phyloP scores from a whole-genome alignment of 139 green algal species.

The Bryopsis sp. region DNA sequence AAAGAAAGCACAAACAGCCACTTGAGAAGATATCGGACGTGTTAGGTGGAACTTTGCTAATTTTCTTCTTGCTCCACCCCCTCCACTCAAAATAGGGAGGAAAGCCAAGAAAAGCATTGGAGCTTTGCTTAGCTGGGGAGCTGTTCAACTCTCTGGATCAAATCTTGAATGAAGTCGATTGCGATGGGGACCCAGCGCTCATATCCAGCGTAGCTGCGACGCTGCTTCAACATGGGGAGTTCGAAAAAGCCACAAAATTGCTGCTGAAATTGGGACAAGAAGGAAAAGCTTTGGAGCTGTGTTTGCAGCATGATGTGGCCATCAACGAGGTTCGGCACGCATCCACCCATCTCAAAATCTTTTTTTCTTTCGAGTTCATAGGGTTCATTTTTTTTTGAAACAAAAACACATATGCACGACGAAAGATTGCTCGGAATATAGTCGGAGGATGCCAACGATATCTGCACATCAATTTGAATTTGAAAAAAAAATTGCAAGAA shows the following conservation, averaged over 20 bases:
- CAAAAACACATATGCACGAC: too few relatives aligned
- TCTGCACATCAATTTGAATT: too few relatives aligned
- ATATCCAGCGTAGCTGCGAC: conserved; percentile 15
- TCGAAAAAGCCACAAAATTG: conserved; percentile 47
- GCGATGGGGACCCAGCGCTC: conserved; percentile 21
- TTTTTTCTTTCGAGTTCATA: too few relatives aligned
- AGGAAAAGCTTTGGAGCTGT: conserved; percentile 50
- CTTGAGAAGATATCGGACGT: background rate
- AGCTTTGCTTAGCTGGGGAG: conserved; percentile 59
- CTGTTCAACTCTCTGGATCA: conserved; percentile 54
- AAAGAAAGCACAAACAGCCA: background rate
- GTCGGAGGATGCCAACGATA: too few relatives aligned
- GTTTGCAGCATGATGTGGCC: conserved; percentile 47
- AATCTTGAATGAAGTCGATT: conserved; percentile 47
- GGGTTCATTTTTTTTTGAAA: too few relatives aligned
- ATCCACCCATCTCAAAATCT: too few relatives aligned
- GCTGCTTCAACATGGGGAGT: conserved; percentile 34
- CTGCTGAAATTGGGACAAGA: conserved; percentile 30
- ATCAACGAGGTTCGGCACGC: conserved; percentile 54
- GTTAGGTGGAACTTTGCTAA: background rate
- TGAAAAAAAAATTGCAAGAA: background rate
- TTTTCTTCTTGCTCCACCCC: conserved; percentile 28
- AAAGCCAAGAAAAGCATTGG: conserved; percentile 51
- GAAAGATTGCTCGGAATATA: too few relatives aligned
- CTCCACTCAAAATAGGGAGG: conserved; percentile 28